A percentile compares a stretch with the other conserved stretches of the same genome.
Evolutionary conservation across 2,329 filamentous ascomycete species (phyloP).

Genomic region (Neonectria coccinea): DNA sequence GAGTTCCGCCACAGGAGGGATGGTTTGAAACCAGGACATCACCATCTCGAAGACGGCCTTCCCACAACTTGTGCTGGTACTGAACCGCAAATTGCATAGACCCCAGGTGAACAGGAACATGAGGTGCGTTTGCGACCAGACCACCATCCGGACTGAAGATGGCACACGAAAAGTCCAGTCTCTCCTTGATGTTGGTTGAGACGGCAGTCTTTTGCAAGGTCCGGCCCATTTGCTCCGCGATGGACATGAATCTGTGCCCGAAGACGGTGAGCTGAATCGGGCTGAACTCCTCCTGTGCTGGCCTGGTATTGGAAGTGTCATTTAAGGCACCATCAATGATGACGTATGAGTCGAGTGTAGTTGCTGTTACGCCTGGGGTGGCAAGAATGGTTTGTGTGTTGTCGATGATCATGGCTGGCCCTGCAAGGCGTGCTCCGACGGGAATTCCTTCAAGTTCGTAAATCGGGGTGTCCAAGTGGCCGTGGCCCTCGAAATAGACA

Average conservation of each 20-base stretch:
- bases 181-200: slow-evolving; percentile 82
- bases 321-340: slow-evolving; percentile 49
- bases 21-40: slow-evolving; percentile 77
- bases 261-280: slow-evolving; percentile 81
- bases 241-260: slow-evolving; percentile 83
- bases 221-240: slow-evolving; percentile 84
- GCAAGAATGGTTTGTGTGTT: slow-evolving; percentile 81
- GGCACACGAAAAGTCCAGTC: slow-evolving; percentile 83
- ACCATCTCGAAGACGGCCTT: slow-evolving; percentile 75
- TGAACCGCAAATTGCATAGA: slow-evolving; percentile 81
- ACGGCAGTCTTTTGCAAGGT: slow-evolving; percentile 82
- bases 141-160: slow-evolving; percentile 79
- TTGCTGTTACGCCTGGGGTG: slow-evolving; percentile 55
- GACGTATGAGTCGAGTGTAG: slow-evolving; percentile 50
- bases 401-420: slow-evolving; percentile 79
- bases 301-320: slow-evolving; percentile 29
- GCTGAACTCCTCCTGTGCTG: slow-evolving; percentile 64
- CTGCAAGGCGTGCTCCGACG: slow-evolving; percentile 48
- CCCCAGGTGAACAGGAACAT: slow-evolving; percentile 80
- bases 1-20: slow-evolving; percentile 61
- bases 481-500: slow-evolving; percentile 44
- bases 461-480: slow-evolving; percentile 44
- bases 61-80: slow-evolving; percentile 73
- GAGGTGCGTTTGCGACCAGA: slow-evolving; percentile 79
- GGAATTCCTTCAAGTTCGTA: slow-evolving; percentile 41